These are phyloP conservation scores for Pichia sp. DNA, from an alignment of 1,139 yeast species.

Conservation along the genomic window DNA sequence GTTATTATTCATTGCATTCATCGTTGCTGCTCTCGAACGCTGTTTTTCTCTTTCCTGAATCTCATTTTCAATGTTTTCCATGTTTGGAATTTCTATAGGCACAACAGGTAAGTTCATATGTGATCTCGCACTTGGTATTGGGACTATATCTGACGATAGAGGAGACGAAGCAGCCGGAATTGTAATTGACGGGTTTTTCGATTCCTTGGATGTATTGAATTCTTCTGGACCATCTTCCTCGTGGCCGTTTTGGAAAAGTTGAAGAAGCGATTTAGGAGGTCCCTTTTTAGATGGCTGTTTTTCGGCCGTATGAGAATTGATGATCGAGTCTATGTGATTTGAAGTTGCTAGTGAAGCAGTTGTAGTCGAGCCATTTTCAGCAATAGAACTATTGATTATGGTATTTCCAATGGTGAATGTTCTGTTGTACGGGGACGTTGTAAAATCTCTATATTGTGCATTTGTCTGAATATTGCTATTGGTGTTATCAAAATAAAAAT, in stretches of 20 bases:
- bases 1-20: constrained; percentile 1
- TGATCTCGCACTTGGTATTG: constrained; percentile 3
- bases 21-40: constrained; percentile 41
- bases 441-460: constrained; percentile 15
- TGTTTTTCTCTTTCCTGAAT: constrained; percentile 29
- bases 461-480: constrained; percentile 6
- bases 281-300: constrained; percentile 27
- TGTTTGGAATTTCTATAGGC: constrained; percentile 53
- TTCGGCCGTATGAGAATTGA: constrained; percentile 6
- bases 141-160: neutral
- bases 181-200: neutral
- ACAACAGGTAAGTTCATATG: constrained; percentile 31
- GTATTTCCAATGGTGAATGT: constrained; percentile 18
- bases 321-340: constrained; percentile 9
- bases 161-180: constrained; percentile 2
- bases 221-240: constrained; percentile 21
- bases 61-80: constrained; percentile 26
- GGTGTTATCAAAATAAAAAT: constrained; percentile 20
- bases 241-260: constrained; percentile 45
- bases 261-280: constrained; percentile 66
- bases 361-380: neutral
- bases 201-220: neutral
- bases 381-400: constrained; percentile 6
- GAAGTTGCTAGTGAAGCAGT: constrained; percentile 6
- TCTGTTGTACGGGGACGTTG: constrained; percentile 10